These are phyloP conservation scores for Cyathus pygmaeus DNA, from an alignment of 1,284 basidiomycete species.

Conservation along the genomic window DNA sequence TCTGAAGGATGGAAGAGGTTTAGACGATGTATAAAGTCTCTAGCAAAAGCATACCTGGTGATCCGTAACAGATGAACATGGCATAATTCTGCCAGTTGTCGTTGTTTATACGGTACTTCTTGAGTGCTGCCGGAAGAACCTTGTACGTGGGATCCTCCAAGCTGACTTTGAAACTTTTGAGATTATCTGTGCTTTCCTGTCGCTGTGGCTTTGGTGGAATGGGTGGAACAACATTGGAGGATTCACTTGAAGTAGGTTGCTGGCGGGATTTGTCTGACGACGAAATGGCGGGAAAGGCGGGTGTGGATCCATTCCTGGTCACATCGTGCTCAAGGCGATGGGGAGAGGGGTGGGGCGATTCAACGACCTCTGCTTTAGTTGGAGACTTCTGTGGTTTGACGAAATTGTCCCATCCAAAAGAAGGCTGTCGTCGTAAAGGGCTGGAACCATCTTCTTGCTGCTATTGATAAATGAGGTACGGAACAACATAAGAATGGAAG, in stretches of 20 bases:
- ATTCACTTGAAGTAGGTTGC: conserved; percentile 9
- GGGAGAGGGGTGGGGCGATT: conserved; percentile 82
- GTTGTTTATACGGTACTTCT: conserved; percentile 98
- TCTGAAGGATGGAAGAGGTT: conserved; percentile 49
- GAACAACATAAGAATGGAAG: not conserved
- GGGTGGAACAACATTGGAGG: conserved; percentile 31
- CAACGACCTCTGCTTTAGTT: conserved; percentile 70
- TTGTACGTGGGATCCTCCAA: conserved; percentile 98
- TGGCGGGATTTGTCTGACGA: conserved; percentile 16
- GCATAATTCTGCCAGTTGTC: conserved; percentile 99
- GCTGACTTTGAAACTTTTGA: conserved; percentile 90
- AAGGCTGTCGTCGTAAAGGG: conserved; percentile 71
- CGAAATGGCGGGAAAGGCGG: conserved; percentile 27
- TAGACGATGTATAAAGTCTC: not conserved
- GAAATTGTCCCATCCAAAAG: conserved; percentile 85
- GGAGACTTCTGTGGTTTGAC: conserved; percentile 79
- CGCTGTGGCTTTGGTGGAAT: conserved; percentile 56
- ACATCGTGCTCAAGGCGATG: conserved; percentile 77
- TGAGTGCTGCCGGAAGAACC: conserved; percentile 95
- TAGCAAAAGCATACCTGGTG: conserved; percentile 68
- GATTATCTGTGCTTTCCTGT: conserved; percentile 78
- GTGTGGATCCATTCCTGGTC: conserved; percentile 37
- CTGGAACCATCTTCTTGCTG: conserved; percentile 58
- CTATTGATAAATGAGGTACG: not conserved
- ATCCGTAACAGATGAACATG: conserved; percentile 98